A percentile compares a stretch with the other conserved stretches of the same genome.
Conservation (phyloP, 495 filamentous ascomycete species). For the Wilcoxina mikolae region DNA sequence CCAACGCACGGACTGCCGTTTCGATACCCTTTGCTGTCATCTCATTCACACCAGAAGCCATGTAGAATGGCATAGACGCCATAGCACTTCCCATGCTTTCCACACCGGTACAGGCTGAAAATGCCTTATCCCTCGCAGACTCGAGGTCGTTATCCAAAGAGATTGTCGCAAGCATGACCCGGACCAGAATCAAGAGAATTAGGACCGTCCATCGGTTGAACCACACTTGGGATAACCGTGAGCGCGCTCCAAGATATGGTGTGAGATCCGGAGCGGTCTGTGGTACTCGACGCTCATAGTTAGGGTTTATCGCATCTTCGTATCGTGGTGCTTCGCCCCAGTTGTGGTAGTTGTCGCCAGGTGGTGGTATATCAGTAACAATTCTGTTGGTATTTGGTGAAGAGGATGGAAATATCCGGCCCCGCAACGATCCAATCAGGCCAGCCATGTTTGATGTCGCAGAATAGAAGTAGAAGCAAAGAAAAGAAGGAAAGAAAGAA, state of each 20-base stretch:
- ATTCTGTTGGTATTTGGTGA: too few species aligned
- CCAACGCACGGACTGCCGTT: conserved; percentile 59
- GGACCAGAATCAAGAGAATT: conserved; percentile 65
- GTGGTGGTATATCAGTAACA: too few species aligned
- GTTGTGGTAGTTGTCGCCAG: not conserved
- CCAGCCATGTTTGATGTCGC: not conserved
- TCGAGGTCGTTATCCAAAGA: conserved; percentile 56
- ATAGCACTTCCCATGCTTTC: conserved; percentile 88
- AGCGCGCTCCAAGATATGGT: conserved; percentile 80
- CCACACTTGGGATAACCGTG: conserved; percentile 86
- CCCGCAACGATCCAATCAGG: not conserved
- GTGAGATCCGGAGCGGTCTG: conserved; percentile 51
- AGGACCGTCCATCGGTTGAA: conserved; percentile 95
- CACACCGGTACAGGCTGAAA: conserved; percentile 79
- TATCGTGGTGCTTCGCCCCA: conserved; percentile 13
- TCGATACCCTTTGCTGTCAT: conserved; percentile 64
- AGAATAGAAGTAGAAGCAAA: not conserved
- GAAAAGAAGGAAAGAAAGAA: not conserved
- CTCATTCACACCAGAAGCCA: conserved; percentile 74
- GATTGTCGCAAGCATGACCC: conserved; percentile 58
- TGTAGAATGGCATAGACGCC: conserved; percentile 94
- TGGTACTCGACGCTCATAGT: conserved; percentile 19
- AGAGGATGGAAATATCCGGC: not conserved
- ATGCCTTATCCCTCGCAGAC: conserved; percentile 61
- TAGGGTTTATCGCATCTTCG: conserved; percentile 22